Evolutionary conservation across 257 asterid species (phyloP).

Genomic region (Coffea canephora): DNA sequence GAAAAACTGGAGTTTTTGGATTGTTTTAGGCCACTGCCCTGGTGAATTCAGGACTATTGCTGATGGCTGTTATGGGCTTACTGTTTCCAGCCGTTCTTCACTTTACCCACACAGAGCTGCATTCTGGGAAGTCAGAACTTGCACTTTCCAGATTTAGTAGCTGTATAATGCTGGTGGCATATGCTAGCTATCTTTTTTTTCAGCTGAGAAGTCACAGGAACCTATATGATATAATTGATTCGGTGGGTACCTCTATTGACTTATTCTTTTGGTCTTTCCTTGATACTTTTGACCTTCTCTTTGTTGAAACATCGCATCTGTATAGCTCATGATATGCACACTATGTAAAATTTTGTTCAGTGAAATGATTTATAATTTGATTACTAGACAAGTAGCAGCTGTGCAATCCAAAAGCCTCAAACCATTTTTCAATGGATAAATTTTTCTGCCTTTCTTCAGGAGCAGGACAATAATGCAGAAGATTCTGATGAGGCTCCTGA

Average conservation of each 20-base stretch:
- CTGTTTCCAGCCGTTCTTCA: slow-evolving; percentile 92
- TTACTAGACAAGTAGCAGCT: not conserved
- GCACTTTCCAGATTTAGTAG: slow-evolving; percentile 96
- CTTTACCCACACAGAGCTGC: slow-evolving; percentile 85
- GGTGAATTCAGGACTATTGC: slow-evolving; percentile 85
- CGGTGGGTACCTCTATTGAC: slow-evolving; percentile 39
- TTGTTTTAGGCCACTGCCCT: slow-evolving; percentile 77
- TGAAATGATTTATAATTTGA: not conserved
- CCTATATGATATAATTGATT: slow-evolving; percentile 51
- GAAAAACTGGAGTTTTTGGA: slow-evolving; percentile 26
- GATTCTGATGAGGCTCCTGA: slow-evolving; percentile 61
- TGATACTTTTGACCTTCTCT: not conserved
- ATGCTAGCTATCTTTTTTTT: slow-evolving; percentile 88
- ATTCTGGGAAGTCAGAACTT: slow-evolving; percentile 80
- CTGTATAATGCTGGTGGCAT: slow-evolving; percentile 89
- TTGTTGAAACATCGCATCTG: not conserved
- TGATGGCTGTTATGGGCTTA: slow-evolving; percentile 98
- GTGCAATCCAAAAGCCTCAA: not conserved
- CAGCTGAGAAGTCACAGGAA: slow-evolving; percentile 79
- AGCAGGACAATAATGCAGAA: slow-evolving; percentile 45
- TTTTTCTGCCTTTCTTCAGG: slow-evolving; percentile 39
- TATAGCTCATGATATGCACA: not conserved
- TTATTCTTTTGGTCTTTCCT: not conserved
- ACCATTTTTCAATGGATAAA: not conserved
- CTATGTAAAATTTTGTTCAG: not conserved